These are phyloP conservation scores for Scalesia atractyloides DNA, from an alignment of 129 eudicot genomes.

Conservation along the genomic window DNA sequence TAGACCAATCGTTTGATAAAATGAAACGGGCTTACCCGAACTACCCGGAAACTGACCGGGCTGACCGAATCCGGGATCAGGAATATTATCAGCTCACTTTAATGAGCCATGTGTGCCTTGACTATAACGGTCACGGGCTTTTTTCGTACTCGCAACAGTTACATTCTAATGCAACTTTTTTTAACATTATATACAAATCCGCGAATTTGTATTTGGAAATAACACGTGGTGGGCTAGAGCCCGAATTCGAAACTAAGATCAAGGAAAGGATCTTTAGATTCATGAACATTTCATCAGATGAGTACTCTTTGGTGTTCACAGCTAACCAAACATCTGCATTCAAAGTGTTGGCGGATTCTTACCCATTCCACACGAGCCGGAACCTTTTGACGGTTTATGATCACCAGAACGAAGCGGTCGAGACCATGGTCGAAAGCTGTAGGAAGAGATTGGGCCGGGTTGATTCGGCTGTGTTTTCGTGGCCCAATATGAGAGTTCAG, in stretches of 20 bases:
- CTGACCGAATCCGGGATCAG: constrained; percentile 60
- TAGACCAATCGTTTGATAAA: constrained; percentile 34
- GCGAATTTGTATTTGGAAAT: constrained; percentile 45
- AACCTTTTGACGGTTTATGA: constrained; percentile 77
- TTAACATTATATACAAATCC: constrained; percentile 53
- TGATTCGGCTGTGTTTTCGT: constrained; percentile 63
- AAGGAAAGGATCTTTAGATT: constrained; percentile 65
- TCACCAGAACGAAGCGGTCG: constrained; percentile 66
- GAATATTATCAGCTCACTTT: constrained; percentile 56
- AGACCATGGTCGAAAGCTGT: constrained; percentile 58
- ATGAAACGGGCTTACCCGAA: constrained; percentile 54
- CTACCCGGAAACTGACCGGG: constrained; percentile 50
- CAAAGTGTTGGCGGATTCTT: constrained; percentile 62
- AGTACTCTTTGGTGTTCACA: constrained; percentile 68
- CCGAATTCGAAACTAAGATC: constrained; percentile 50
- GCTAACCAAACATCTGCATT: constrained; percentile 82
- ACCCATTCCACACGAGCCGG: constrained; percentile 62
- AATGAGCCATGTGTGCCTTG: constrained; percentile 64
- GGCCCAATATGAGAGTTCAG: constrained; percentile 77
- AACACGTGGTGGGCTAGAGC: constrained; percentile 43
- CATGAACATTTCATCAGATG: constrained; percentile 80
- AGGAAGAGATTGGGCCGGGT: constrained; percentile 47
- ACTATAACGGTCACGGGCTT: constrained; percentile 76
- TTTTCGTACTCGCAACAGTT: constrained; percentile 59
- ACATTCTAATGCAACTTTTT: constrained; percentile 44